Evolutionary conservation across 2,329 filamentous ascomycete genomes (phyloP).

Genomic region (Furcasterigmium furcatum): DNA sequence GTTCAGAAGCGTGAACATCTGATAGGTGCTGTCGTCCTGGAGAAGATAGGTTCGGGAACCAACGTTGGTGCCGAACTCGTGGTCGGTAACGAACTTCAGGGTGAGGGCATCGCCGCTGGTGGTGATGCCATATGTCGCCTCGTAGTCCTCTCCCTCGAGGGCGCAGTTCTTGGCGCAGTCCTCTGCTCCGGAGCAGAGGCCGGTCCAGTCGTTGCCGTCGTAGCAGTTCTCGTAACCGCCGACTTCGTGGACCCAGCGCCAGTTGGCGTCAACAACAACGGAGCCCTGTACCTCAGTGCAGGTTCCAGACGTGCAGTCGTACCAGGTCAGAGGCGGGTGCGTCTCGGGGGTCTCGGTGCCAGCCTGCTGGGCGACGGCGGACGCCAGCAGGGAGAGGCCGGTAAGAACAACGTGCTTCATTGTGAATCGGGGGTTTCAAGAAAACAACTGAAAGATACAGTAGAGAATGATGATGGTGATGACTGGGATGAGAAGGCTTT

Average conservation of each 20-base stretch:
- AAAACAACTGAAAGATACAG: not conserved
- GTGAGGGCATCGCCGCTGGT: slow-evolving; percentile 43
- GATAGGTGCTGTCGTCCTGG: slow-evolving; percentile 50
- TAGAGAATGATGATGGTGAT: not conserved
- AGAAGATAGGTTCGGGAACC: slow-evolving; percentile 58
- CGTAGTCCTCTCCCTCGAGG: slow-evolving; percentile 43
- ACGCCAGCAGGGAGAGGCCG: slow-evolving; percentile 20
- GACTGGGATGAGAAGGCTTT: too few relatives aligned
- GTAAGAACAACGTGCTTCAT: slow-evolving; percentile 11
- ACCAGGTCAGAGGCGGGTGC: slow-evolving; percentile 42
- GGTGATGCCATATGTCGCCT: slow-evolving; percentile 43
- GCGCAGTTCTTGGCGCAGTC: slow-evolving; percentile 42
- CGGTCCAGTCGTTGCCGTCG: slow-evolving; percentile 36
- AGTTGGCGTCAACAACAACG: slow-evolving; percentile 49
- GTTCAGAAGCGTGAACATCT: slow-evolving; percentile 57
- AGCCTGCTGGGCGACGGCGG: slow-evolving; percentile 35
- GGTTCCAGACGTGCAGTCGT: slow-evolving; percentile 36
- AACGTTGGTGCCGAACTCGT: slow-evolving; percentile 35
- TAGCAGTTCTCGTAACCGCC: slow-evolving; percentile 44
- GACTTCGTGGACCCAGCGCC: slow-evolving; percentile 47
- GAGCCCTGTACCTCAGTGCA: slow-evolving; percentile 37
- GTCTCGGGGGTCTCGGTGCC: slow-evolving; percentile 32
- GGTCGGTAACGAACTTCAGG: slow-evolving; percentile 49
- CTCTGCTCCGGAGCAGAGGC: slow-evolving; percentile 32
- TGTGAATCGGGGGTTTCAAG: slow-evolving; percentile 5